phyloP scores from a whole-genome alignment of 2,329 filamentous ascomycete genomes.

The Tolypocladium nubicola region DNA sequence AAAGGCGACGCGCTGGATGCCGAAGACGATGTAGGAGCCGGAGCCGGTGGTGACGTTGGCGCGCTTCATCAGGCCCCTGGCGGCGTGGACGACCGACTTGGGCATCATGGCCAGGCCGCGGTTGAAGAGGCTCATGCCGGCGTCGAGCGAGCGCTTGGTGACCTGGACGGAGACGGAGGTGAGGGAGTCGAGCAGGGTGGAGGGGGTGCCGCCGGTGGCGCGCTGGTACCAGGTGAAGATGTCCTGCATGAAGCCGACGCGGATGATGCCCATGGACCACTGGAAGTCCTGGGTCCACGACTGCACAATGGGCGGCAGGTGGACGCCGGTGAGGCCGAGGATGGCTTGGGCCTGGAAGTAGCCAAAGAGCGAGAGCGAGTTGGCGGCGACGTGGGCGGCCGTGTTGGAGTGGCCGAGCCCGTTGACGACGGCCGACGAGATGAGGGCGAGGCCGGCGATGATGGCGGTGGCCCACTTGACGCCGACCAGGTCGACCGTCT shows the following conservation, averaged over 20 bases:
- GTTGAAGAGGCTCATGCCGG: conserved; percentile 35
- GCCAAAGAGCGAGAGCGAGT: conserved; percentile 84
- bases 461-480: conserved; percentile 86
- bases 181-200: conserved; percentile 66
- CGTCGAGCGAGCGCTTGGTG: conserved; percentile 46
- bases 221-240: conserved; percentile 96
- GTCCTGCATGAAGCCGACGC: conserved; percentile 72
- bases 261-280: conserved; percentile 96
- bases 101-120: conserved; percentile 45
- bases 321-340: conserved; percentile 72
- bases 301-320: conserved; percentile 76
- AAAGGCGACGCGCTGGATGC: conserved; percentile 84
- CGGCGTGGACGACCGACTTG: conserved; percentile 21
- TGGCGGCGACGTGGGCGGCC: conserved; percentile 86
- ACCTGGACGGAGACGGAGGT: conserved; percentile 73
- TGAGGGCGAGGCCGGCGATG: conserved; percentile 73
- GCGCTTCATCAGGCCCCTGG: conserved; percentile 39
- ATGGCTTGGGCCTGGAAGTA: conserved; percentile 95
- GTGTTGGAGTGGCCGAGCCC: conserved; percentile 89
- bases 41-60: conserved; percentile 41
- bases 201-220: conserved; percentile 76
- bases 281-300: conserved; percentile 97
- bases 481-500: conserved; percentile 80
- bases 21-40: conserved; percentile 56
- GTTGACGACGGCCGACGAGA: conserved; percentile 80